Evolutionary conservation across 192 early-diverging fungal species (phyloP).

Genomic region (Coemansia sp.): DNA sequence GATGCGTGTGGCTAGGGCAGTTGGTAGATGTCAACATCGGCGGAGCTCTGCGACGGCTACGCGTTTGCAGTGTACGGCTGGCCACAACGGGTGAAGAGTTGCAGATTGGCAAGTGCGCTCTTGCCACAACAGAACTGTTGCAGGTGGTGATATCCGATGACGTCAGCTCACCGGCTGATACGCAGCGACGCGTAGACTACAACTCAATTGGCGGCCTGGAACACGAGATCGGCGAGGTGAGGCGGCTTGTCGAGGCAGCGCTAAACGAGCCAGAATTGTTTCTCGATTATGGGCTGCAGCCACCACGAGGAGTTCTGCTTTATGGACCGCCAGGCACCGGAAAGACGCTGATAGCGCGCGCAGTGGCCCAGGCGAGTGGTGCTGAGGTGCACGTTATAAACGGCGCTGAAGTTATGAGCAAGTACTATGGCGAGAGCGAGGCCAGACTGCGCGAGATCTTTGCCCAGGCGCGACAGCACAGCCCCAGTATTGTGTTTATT

Average conservation of each 20-base stretch:
- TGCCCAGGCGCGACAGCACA: constrained; percentile 63
- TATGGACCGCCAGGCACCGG: constrained; percentile 93
- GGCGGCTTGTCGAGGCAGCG: constrained; percentile 82
- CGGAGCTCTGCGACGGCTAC: constrained; percentile 21
- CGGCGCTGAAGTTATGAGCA: constrained; percentile 86
- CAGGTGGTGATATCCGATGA: background rate
- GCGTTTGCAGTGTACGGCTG: constrained; percentile 9
- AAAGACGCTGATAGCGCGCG: constrained; percentile 93
- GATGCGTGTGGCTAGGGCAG: constrained; percentile 22
- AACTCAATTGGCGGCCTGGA: constrained; percentile 76
- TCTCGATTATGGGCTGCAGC: constrained; percentile 70
- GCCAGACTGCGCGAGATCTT: constrained; percentile 77
- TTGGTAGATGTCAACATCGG: constrained; percentile 35
- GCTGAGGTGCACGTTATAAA: constrained; percentile 80
- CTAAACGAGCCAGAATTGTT: constrained; percentile 74
- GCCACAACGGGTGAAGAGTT: background rate
- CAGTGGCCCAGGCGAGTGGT: constrained; percentile 75
- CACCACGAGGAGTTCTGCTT: constrained; percentile 90
- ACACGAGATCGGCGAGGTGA: constrained; percentile 67
- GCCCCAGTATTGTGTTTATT: constrained; percentile 87
- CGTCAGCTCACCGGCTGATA: background rate
- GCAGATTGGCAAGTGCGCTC: constrained; percentile 6
- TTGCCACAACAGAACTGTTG: constrained; percentile 3
- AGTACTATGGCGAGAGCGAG: constrained; percentile 94
- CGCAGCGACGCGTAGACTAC: background rate